Evolutionary conservation across 805 yeast species (phyloP).

Genomic region (Metschnikowia sp.): DNA sequence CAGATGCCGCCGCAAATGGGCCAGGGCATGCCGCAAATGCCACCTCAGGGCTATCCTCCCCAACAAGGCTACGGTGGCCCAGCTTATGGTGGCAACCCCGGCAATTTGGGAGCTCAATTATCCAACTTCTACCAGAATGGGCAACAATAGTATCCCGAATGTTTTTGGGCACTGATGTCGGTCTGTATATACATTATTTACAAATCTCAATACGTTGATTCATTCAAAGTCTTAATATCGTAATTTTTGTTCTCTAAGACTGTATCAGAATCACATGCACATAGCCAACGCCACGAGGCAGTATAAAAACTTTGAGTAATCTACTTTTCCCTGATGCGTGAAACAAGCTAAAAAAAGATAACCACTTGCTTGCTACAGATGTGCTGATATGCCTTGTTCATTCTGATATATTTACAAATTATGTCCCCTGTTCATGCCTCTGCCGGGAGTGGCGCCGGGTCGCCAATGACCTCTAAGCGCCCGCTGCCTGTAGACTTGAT

Average conservation of each 20-base stretch:
- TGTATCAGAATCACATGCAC: no score
- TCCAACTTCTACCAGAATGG: conserved; percentile 35
- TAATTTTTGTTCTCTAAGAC: no score
- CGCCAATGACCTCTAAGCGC: conserved; percentile 19
- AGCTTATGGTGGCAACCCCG: conserved; percentile 17
- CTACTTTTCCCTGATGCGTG: no score
- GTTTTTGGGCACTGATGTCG: no score
- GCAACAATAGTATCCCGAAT: background rate
- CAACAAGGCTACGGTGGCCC: conserved; percentile 12
- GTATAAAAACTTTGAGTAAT: no score
- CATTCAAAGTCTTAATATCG: no score
- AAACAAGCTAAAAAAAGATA: no score
- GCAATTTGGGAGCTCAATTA: conserved; percentile 37
- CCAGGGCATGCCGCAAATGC: conserved; percentile 5
- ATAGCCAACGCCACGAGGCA: no score
- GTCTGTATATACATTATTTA: no score
- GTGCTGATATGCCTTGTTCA: no score
- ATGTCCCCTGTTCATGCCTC: conserved; percentile 15
- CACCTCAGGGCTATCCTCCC: conserved; percentile 12
- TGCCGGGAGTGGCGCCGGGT: conserved; percentile 16
- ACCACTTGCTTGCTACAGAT: no score
- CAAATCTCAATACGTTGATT: no score
- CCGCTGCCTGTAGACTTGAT: conserved; percentile 21
- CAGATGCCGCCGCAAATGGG: conserved; percentile 4
- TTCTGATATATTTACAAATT: background rate